phyloP scores from a whole-genome alignment of 305 asterid genomes.

The Stenogyne calaminthoides region DNA sequence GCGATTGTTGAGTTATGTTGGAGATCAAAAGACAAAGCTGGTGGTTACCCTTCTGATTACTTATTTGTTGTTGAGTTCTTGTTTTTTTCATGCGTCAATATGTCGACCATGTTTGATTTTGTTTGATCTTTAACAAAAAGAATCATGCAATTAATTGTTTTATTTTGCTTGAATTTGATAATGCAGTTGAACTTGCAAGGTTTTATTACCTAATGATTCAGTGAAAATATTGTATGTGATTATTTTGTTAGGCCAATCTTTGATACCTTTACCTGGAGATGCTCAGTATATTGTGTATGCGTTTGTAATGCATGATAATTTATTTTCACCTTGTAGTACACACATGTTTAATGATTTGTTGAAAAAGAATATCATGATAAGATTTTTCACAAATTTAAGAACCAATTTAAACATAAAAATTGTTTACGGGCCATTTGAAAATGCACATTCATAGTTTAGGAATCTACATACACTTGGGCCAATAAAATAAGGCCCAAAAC shows the following conservation, averaged over 20 bases:
- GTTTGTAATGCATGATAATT: no score
- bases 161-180: neutral
- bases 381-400: neutral
- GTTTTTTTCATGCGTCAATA: neutral
- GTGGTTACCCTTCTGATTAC: neutral
- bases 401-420: neutral
- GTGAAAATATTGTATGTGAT: neutral
- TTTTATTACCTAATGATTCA: no score
- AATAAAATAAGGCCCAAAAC: neutral
- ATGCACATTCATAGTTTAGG: neutral
- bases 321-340: no score
- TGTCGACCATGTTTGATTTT: constrained; percentile 13
- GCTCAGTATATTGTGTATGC: no score
- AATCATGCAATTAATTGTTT: no score
- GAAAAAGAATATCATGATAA: neutral
- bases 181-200: neutral
- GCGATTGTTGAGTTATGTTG: neutral
- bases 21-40: neutral
- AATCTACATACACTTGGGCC: neutral
- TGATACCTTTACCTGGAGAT: no score
- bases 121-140: neutral
- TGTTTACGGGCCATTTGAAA: neutral
- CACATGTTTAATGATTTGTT: no score
- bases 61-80: constrained; percentile 1
- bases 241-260: neutral